Conservation (phyloP, 208 protist genomes). For the Spongospora subterranea region DNA sequence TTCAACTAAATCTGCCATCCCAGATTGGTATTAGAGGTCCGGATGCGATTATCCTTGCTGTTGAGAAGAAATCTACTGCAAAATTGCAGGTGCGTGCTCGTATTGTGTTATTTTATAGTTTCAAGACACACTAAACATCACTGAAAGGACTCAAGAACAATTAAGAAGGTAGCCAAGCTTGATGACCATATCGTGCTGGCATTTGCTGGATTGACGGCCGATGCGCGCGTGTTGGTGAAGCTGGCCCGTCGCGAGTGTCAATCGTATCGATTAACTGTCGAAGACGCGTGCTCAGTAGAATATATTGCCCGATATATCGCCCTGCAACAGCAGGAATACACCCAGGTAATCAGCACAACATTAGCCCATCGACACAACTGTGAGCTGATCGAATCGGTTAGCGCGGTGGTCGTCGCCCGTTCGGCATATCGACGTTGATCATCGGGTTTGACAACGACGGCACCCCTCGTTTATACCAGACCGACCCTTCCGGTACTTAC, state of each 20-base stretch:
- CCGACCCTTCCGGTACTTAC: conserved; percentile 87
- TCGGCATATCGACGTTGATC: conserved; percentile 98
- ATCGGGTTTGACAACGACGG: conserved; percentile 96
- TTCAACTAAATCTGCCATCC: not conserved
- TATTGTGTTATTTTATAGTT: not conserved
- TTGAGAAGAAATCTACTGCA: conserved; percentile 96
- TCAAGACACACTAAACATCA: not conserved
- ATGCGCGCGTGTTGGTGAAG: conserved; percentile 98
- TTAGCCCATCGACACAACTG: not conserved
- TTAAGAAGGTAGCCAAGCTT: conserved; percentile 97
- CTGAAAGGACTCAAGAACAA: conserved; percentile 94
- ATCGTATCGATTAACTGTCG: conserved; percentile 96
- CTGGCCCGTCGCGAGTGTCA: conserved; percentile 96
- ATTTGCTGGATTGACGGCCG: conserved; percentile 89
- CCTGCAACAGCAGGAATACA: conserved; percentile 84
- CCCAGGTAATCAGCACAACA: conserved; percentile 53
- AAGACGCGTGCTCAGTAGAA: conserved; percentile 95
- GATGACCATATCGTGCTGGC: conserved; percentile 80
- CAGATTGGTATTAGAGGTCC: conserved; percentile 72
- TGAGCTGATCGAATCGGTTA: conserved; percentile 91
- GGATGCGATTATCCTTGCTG: conserved; percentile 91
- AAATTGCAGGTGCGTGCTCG: conserved; percentile 82
- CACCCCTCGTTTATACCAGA: conserved; percentile 88
- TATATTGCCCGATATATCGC: conserved; percentile 97
- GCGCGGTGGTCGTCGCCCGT: conserved; percentile 96